A percentile compares a stretch with the other conserved stretches of the same genome.
Conservation (phyloP, 106 monocot genomes). For the Phalaenopsis aphrodite region DNA sequence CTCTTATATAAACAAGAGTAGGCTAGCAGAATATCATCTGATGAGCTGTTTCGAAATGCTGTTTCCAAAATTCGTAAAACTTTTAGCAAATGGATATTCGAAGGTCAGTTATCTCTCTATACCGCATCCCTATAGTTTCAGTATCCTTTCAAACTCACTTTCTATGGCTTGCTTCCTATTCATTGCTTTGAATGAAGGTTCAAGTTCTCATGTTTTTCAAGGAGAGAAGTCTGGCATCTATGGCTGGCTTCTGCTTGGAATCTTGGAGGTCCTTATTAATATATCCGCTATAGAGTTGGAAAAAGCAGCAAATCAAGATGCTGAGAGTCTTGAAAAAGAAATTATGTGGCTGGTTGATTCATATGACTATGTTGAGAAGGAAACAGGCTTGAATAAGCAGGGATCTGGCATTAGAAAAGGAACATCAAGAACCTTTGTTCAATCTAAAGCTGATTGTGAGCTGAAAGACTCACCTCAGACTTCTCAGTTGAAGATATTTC, state of each 20-base stretch:
- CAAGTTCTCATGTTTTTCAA: conserved; percentile 20
- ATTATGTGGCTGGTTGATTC: conserved; percentile 44
- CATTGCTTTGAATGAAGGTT: conserved; percentile 25
- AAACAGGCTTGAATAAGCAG: conserved; percentile 18
- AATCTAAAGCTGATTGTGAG: conserved; percentile 18
- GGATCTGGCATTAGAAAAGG: conserved; percentile 21
- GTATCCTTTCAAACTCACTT: neutral
- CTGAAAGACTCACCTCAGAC: conserved; percentile 18
- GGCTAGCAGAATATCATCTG: conserved; percentile 40
- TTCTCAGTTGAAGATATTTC: conserved; percentile 29
- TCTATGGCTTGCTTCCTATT: conserved; percentile 1
- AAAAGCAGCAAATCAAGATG: conserved; percentile 36
- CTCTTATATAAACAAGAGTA: conserved; percentile 21
- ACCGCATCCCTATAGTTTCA: neutral
- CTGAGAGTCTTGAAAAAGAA: conserved; percentile 47
- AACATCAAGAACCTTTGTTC: conserved; percentile 14
- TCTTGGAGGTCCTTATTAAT: conserved; percentile 66
- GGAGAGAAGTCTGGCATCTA: conserved; percentile 27
- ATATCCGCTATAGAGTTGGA: conserved; percentile 49
- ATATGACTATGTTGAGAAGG: conserved; percentile 43
- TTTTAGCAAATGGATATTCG: conserved; percentile 31
- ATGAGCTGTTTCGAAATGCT: conserved; percentile 65
- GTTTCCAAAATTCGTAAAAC: conserved; percentile 47
- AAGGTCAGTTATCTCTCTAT: conserved; percentile 41
- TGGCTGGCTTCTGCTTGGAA: conserved; percentile 37